phyloP scores from a whole-genome alignment of 805 yeast genomes.

The Nakazawaea siamensis region DNA sequence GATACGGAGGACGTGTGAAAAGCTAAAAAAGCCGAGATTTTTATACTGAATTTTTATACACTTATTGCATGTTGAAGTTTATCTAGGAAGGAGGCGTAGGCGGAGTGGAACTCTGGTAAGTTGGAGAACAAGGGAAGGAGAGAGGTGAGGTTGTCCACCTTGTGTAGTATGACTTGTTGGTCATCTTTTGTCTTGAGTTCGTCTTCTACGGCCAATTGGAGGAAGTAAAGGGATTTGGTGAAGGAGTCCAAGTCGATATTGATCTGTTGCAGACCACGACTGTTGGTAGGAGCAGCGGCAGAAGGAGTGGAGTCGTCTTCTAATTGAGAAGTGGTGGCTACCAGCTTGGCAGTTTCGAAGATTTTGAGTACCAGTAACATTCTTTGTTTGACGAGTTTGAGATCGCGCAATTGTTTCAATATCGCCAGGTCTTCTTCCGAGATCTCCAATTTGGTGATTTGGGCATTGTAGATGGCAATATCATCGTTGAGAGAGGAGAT shows the following conservation, averaged over 20 bases:
- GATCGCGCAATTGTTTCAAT: conserved; percentile 30
- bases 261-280: conserved; percentile 8
- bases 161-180: conserved; percentile 28
- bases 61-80: too few relatives aligned
- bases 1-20: conserved; percentile 39
- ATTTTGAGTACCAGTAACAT: conserved; percentile 36
- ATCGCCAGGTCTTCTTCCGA: conserved; percentile 16
- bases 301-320: conserved; percentile 12
- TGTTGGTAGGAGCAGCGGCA: conserved; percentile 5
- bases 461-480: conserved; percentile 22
- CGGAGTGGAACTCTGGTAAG: conserved; percentile 39
- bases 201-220: conserved; percentile 36
- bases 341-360: conserved; percentile 34
- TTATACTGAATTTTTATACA: too few relatives aligned
- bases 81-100: conserved; percentile 41
- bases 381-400: conserved; percentile 37
- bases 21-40: conserved; percentile 39
- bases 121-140: conserved; percentile 47
- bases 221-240: conserved; percentile 30
- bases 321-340: conserved; percentile 24
- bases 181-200: conserved; percentile 27
- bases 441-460: conserved; percentile 14
- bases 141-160: conserved; percentile 38
- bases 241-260: conserved; percentile 19
- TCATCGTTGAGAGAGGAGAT: conserved; percentile 48